Base-by-base conservation (phyloP, 495 filamentous ascomycete genomes). In the Cladorrhinum samala region DNA sequence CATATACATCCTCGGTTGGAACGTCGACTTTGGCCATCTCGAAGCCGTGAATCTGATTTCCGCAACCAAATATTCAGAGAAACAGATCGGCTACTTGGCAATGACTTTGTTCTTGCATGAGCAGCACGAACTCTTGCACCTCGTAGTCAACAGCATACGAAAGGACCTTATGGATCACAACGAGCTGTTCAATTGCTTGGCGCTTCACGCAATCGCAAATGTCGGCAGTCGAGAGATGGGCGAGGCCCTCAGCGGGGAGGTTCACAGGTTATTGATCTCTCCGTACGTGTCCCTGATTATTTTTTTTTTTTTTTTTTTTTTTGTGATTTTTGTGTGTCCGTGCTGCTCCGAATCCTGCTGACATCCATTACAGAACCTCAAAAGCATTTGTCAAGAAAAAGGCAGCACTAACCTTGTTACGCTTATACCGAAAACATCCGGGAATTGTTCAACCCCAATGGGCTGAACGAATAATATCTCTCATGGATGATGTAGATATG, bases 351-450 rank as follows among this genome's bases (percentile, higher is more conserved):
- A 0, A 14, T 43, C 24, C 49, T 57, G 18, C 60, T 66, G 37
- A 67, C 55, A 6, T 4, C 9, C 3, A n/a, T 5, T 8, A 17
- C 44, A 96, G 91, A 30, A 92, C 94, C 14, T 96, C 92, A 0
- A 97, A 96, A 70, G 79, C 93, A 1, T 99, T 99, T 50, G 94
- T 99, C 24, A 99, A 97, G 76, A 99, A 99, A 77, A 99, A 99
- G 76, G 92, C 94, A 4, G 94, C 94, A 3, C 77, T 99, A 21
- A 99, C 94, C 2, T 75, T 99, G n/a, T 83, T 99, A 21, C 86
- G 94, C 42, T 72, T 99, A 13, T 99, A 95, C 72, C 86, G 94
- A 50, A 99, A 97, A 73, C 85, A 91, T 60, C 88, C 90, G 0
- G 83, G 78, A 49, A 96, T 97, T 60, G 88, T 99, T 9, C 89